Evolutionary conservation across 768 basidiomycete species (phyloP), one percentile per base, ranked within the genome.

Genomic region (Pholiota conissans): DNA sequence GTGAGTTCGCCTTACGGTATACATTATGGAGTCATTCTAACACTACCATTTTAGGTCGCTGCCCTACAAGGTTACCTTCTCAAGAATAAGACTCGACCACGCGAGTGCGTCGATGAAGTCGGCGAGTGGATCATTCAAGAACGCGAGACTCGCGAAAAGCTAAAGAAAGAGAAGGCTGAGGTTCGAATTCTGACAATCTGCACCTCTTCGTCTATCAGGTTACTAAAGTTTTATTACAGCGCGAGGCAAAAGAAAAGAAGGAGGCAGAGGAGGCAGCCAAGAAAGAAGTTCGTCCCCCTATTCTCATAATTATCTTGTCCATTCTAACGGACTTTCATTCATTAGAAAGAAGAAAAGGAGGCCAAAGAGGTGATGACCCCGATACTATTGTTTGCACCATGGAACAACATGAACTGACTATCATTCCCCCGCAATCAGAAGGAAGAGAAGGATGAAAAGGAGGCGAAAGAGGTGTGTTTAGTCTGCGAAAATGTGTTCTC

Each of bases 21-120:
- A 14, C 34, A 30, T 47, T 24, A 35, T 30, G 4, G 40, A 62
- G 26, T n/a, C n/a, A 59, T 30, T 45, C 20, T 35, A 20, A 57
- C 22, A 5, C 40, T 51, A 16, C 54, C 55, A 18, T 46, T 32
- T 55, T 29, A 91, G 90, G 90, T 93, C 57, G 92, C 92, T 26
- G 79, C 82, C 48, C 79, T 93, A 62, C 92, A 93, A 76, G 92
- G 92, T 2, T 93, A 93, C 69, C 79, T 94, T 35, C 78, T 93
- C 57, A 90, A 89, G 81, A 93, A 93, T 72, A 93, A 94, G 81
- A 87, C 92, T 11, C 86, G 92, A n/a, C 92, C 92, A 37, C 81
- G 82, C 58, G 90, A 93, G 71, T 90, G 87, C 61, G 91, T 94
- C 8, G 86, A 87, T 5, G 91, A 93, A 69, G 88, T 89, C 24